Conservation (phyloP, 192 early-diverging fungal species). For the Coemansia sp. region DNA sequence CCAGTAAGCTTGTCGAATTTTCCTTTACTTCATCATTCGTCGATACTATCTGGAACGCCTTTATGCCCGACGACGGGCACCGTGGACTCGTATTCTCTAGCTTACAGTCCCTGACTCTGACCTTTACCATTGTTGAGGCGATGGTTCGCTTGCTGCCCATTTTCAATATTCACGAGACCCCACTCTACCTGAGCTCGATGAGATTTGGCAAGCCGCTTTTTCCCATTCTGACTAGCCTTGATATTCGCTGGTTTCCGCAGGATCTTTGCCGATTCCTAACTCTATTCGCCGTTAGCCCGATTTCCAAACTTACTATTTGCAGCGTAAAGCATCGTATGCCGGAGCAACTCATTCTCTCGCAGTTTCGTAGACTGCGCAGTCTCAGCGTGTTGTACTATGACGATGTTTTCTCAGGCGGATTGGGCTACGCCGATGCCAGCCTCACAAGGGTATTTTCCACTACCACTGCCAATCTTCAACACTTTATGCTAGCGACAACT, state of each 20-base stretch:
- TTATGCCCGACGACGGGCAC: no score
- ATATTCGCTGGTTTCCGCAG: neutral
- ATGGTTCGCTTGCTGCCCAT: no score
- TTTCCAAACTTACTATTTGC: neutral
- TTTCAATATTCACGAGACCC: neutral
- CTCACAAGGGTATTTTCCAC: neutral
- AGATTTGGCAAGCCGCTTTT: neutral
- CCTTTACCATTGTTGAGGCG: neutral
- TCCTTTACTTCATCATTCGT: neutral
- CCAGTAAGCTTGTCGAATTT: neutral
- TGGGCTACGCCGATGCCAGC: no score
- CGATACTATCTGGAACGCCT: neutral
- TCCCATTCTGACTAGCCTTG: neutral
- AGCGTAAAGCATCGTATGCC: neutral
- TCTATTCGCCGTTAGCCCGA: neutral
- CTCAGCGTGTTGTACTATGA: neutral
- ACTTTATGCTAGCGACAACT: neutral
- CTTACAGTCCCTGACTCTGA: neutral
- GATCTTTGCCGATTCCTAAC: neutral
- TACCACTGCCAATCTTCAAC: neutral
- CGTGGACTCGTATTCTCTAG: neutral
- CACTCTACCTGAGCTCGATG: neutral
- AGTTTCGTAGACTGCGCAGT: neutral
- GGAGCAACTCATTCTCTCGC: neutral
- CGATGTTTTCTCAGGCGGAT: neutral